These are phyloP conservation scores for Ophiobolus disseminans DNA, from an alignment of 2,329 filamentous ascomycete genomes.

Conservation along the genomic window DNA sequence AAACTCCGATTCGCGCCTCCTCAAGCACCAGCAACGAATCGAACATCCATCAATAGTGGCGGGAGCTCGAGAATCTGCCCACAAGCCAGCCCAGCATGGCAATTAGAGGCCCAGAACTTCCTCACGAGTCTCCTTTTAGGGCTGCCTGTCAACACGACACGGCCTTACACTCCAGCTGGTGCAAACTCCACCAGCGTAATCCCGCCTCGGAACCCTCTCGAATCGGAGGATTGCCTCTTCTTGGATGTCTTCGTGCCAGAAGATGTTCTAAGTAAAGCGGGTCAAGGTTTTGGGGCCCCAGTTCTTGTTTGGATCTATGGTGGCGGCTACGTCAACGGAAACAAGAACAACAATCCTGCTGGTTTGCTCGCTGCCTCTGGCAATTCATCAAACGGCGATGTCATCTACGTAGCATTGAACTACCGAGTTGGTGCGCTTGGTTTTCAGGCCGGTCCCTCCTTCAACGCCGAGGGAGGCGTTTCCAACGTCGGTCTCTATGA, in stretches of 20 bases:
- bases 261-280: constrained; percentile 43
- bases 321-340: constrained; percentile 53
- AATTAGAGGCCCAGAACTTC: constrained; percentile 40
- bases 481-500: constrained; percentile 48
- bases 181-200: constrained; percentile 35
- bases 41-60: constrained; percentile 56
- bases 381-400: constrained; percentile 48
- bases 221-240: constrained; percentile 58
- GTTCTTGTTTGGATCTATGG: constrained; percentile 62
- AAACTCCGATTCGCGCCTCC: constrained; percentile 60
- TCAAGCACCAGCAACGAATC: constrained; percentile 51
- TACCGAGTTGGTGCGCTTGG: constrained; percentile 55
- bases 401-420: constrained; percentile 56
- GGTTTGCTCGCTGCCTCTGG: constrained; percentile 54
- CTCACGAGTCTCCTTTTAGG: constrained; percentile 40
- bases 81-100: constrained; percentile 55
- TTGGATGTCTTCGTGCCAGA: constrained; percentile 57
- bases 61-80: constrained; percentile 46
- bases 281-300: constrained; percentile 46
- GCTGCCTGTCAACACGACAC: constrained; percentile 37
- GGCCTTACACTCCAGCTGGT: constrained; percentile 29
- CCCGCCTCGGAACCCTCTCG: constrained; percentile 32
- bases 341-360: constrained; percentile 52
- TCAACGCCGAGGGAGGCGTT: constrained; percentile 42
- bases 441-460: constrained; percentile 43